Evolutionary conservation across 2,329 filamentous ascomycete species (phyloP).

Genomic region (Pyricularia pennisetigena): DNA sequence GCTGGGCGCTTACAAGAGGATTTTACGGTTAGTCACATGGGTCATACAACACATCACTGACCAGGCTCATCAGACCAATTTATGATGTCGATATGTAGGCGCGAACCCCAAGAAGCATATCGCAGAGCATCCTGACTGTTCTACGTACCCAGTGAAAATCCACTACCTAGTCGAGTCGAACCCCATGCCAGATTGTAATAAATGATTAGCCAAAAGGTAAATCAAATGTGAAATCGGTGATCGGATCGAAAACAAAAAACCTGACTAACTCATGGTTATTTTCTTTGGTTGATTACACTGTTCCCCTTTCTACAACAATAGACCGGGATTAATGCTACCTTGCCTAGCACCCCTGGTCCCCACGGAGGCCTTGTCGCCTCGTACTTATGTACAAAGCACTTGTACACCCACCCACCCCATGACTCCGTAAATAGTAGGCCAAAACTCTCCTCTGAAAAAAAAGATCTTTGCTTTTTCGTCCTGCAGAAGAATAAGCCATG

Average conservation of each 20-base stretch:
- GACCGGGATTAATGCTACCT: no score
- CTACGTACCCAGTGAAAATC: neutral
- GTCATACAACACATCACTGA: neutral
- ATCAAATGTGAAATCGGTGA: neutral
- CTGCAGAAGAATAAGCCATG: neutral
- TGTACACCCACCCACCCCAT: neutral
- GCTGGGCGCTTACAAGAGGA: neutral
- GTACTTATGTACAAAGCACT: neutral
- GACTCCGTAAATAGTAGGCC: no score
- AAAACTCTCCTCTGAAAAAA: neutral
- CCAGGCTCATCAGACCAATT: neutral
- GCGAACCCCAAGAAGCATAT: neutral
- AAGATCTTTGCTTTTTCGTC: neutral
- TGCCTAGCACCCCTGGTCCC: neutral
- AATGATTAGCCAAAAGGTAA: neutral
- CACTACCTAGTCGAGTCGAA: neutral
- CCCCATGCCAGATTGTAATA: neutral
- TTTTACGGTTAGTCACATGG: neutral
- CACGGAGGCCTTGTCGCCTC: neutral
- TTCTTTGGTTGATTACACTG: neutral
- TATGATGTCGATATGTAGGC: neutral
- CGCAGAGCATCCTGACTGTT: no score
- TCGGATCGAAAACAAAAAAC: neutral
- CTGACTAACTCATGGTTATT: neutral
- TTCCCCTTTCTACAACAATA: neutral